Conservation (phyloP, 495 filamentous ascomycete species). For the Penicillium waksmanii region DNA sequence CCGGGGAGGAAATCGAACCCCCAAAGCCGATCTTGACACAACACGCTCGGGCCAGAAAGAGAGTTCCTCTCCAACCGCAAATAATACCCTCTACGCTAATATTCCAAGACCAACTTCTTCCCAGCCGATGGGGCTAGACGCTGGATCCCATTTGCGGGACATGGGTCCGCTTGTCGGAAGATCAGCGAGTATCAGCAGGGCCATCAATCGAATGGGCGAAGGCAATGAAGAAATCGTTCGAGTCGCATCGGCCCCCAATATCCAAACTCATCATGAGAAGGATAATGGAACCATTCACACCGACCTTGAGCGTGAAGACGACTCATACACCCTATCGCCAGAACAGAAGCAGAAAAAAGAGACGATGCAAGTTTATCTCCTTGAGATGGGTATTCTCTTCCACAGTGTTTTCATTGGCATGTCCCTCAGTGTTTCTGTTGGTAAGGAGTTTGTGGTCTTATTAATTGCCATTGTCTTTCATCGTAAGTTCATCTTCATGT, state of each 20-base stretch:
- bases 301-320: constrained; percentile 27
- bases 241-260: constrained; percentile 32
- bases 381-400: constrained; percentile 81
- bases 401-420: constrained; percentile 84
- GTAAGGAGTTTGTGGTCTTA: constrained; percentile 71
- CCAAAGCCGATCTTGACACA: neutral
- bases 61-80: neutral
- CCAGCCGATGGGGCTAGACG: constrained; percentile 10
- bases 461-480: constrained; percentile 76
- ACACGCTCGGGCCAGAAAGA: neutral
- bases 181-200: constrained; percentile 36
- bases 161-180: constrained; percentile 36
- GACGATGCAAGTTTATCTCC: constrained; percentile 66
- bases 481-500: constrained; percentile 38
- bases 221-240: constrained; percentile 29
- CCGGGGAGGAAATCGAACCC: constrained; percentile 16
- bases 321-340: constrained; percentile 7
- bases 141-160: constrained; percentile 30
- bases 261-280: constrained; percentile 15
- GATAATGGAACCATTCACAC: constrained; percentile 18
- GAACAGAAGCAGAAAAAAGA: constrained; percentile 38
- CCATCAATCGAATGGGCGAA: constrained; percentile 35
- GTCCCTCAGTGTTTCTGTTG: constrained; percentile 73
- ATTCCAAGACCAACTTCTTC: neutral
- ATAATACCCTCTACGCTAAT: neutral